Evolutionary conservation across 2,329 filamentous ascomycete species (phyloP).

Genomic region (Diplodia sapinea): DNA sequence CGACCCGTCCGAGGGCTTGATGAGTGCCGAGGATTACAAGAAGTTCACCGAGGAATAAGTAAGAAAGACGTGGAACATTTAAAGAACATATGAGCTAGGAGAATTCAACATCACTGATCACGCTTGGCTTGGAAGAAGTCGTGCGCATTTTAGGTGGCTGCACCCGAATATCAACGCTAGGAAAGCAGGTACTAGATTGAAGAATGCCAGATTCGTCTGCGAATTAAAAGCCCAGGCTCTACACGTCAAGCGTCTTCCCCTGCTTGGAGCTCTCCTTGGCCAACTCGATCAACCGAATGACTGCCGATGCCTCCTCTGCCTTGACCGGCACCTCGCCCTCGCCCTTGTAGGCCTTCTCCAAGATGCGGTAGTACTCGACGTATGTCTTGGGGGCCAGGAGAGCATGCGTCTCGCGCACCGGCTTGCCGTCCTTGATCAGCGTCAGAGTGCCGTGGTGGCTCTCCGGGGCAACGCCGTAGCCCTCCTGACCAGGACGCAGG

Average conservation of each 20-base stretch:
- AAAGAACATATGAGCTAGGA: constrained; percentile 3
- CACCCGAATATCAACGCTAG: constrained; percentile 1
- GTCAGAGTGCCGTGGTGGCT: constrained; percentile 64
- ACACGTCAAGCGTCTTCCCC: constrained; percentile 54
- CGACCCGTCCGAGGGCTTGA: constrained; percentile 63
- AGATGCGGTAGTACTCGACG: constrained; percentile 66
- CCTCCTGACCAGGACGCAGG: constrained; percentile 63
- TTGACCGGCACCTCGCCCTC: constrained; percentile 61
- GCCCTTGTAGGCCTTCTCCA: constrained; percentile 60
- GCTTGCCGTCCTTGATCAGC: constrained; percentile 59
- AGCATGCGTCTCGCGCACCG: constrained; percentile 40
- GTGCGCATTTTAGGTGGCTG: constrained; percentile 8
- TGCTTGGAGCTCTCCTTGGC: constrained; percentile 59
- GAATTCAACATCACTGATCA: constrained; percentile 23
- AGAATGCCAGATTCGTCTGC: constrained; percentile 5
- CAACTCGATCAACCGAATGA: constrained; percentile 63
- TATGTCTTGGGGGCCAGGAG: constrained; percentile 67
- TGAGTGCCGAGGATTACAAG: constrained; percentile 80
- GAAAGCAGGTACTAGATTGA: constrained; percentile 14
- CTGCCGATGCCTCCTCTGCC: constrained; percentile 58
- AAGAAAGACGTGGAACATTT: not conserved
- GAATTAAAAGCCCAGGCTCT: constrained; percentile 1
- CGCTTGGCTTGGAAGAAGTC: not conserved
- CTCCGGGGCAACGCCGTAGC: constrained; percentile 69
- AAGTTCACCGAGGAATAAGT: constrained; percentile 39